Evolutionary conservation across 73 alveolate genomes (phyloP), one percentile per base, ranked within the genome.

Genomic region (Paramecium biaurelia): DNA sequence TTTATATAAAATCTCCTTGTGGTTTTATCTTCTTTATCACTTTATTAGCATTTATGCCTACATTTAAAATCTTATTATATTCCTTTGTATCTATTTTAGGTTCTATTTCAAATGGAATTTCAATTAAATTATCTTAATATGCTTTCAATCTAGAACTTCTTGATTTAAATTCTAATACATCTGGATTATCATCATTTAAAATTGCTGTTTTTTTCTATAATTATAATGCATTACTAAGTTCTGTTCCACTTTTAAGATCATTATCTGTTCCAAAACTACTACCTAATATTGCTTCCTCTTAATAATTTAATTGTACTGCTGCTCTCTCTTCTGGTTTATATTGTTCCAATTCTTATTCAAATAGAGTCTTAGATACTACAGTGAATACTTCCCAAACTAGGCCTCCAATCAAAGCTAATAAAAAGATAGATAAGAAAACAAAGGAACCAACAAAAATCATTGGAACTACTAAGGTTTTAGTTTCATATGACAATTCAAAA

Each of bases 381-480:
- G 70, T 82, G 38, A 89, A 89, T 12, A 89, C 94, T 45, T 89
- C 94, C 94, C 94, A 89, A 8, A 89, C 92, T 42, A 89, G 14
- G 0, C 94, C 94, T 38, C 94, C 94, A 1, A 89, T 70, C 14
- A 89, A 38, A 26, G 94, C 85, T 15, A 89, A 21, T 37, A 70
- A 63, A 70, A 89, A 89, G 2, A 89, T 82, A 2, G 94, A 89
- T 14, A 70, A 45, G 56, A 89, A 89, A 24, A 70, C 67, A 70
- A 89, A 89, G 4, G 57, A 37, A 28, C 87, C 87, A 1, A 89
- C 57, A 59, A 43, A 89, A 12, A 89, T 58, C 67, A 63, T 82
- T 8, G 92, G 70, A 6, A 63, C 42, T 2, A 30, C 21, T 32
- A 89, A 26, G 70, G 26, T 82, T 9, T 72, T 30, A 18, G 84